A percentile compares a stretch with the other conserved stretches of the same genome.
phyloP scores from a whole-genome alignment of 108 stramenopile species.

The Parietichytrium sp. region DNA sequence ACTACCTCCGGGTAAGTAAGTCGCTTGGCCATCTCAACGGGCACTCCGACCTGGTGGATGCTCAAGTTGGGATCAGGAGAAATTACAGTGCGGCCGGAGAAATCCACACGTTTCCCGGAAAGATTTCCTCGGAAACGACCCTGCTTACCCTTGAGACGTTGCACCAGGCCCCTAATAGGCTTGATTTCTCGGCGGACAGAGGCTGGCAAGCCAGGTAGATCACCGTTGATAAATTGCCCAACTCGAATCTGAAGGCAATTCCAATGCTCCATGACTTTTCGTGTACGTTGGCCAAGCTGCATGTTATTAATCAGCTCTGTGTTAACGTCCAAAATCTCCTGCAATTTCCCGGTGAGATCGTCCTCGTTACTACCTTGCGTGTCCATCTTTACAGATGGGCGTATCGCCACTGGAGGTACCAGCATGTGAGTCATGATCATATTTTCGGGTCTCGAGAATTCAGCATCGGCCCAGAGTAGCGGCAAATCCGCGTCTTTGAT shows the following conservation, averaged over 20 bases:
- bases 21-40: constrained; percentile 81
- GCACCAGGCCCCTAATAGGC: constrained; percentile 92
- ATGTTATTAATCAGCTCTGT: constrained; percentile 79
- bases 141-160: constrained; percentile 90
- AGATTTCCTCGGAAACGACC: constrained; percentile 97
- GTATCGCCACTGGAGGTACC: constrained; percentile 97
- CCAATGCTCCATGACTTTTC: constrained; percentile 93
- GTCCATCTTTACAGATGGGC: constrained; percentile 97
- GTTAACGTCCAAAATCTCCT: constrained; percentile 95
- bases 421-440: constrained; percentile 83
- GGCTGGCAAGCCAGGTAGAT: constrained; percentile 77
- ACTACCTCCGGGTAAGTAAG: constrained; percentile 97
- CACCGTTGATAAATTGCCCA: constrained; percentile 92
- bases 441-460: constrained; percentile 89
- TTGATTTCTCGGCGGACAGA: constrained; percentile 55
- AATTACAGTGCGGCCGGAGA: constrained; percentile 95
- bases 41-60: constrained; percentile 96
- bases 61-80: constrained; percentile 92
- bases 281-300: constrained; percentile 77
- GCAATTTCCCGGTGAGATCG: constrained; percentile 95
- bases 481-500: constrained; percentile 93
- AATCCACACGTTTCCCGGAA: constrained; percentile 96
- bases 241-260: constrained; percentile 92
- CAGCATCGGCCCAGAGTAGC: constrained; percentile 82
- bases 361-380: constrained; percentile 94